Percentiles rank a stretch among this genome's conserved stretches.
These are phyloP conservation scores for Xerocomellus amylosporus DNA, from an alignment of 768 basidiomycete species.

Conservation along the genomic window DNA sequence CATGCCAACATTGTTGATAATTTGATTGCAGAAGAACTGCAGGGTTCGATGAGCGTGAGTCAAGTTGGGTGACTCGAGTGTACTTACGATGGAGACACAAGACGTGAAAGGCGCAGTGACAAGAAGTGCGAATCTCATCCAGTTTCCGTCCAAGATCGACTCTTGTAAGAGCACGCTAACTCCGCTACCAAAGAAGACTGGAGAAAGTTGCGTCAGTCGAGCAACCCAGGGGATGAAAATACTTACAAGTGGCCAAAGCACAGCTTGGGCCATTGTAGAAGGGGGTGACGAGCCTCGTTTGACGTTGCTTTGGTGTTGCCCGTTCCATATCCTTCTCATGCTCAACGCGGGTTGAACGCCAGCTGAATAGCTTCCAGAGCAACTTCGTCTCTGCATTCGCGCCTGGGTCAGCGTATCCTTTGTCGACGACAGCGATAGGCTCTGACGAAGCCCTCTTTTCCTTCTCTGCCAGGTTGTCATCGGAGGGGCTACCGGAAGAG, in stretches of 20 bases:
- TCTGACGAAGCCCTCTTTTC: conserved; percentile 21
- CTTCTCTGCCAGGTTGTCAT: conserved; percentile 58
- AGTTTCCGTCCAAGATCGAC: conserved; percentile 61
- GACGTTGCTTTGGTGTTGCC: conserved; percentile 39
- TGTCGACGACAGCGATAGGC: conserved; percentile 6
- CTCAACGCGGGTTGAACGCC: conserved; percentile 46
- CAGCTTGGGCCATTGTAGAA: conserved; percentile 69
- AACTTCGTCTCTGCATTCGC: neutral
- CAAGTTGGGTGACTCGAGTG: neutral
- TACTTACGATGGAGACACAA: conserved; percentile 69
- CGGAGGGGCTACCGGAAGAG: conserved; percentile 49
- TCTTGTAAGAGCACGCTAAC: conserved; percentile 58
- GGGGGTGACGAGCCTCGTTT: conserved; percentile 65
- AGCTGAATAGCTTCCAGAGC: conserved; percentile 34
- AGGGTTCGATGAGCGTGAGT: conserved; percentile 1
- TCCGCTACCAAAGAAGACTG: conserved; percentile 72
- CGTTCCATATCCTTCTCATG: conserved; percentile 51
- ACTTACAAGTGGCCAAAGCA: conserved; percentile 63
- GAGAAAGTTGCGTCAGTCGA: conserved; percentile 1
- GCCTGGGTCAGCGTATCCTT: neutral
- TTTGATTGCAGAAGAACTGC: conserved; percentile 74
- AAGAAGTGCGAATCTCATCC: conserved; percentile 62
- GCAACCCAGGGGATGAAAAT: neutral
- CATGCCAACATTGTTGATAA: conserved; percentile 61
- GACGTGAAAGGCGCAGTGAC: conserved; percentile 67